phyloP scores from a whole-genome alignment of 768 basidiomycete genomes.

The Rhizopogon salebrosus region DNA sequence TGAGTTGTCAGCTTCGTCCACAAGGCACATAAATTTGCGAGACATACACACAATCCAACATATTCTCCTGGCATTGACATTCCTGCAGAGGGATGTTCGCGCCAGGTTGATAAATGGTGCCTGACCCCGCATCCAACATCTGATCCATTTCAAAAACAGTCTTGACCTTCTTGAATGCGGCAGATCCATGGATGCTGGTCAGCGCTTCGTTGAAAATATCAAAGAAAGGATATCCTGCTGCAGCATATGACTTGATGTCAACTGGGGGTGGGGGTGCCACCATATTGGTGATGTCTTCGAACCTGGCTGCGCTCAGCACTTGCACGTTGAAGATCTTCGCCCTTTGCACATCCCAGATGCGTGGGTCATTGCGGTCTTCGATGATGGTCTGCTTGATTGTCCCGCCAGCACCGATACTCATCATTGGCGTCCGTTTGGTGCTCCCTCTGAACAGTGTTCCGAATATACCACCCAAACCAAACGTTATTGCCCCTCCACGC shows the following conservation, averaged over 20 bases:
- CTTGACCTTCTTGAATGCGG: not conserved
- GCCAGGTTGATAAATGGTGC: not conserved
- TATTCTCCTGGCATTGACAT: not conserved
- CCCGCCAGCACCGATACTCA: not conserved
- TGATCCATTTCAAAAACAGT: not conserved
- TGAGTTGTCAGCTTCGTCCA: not conserved
- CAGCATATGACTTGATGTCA: not conserved
- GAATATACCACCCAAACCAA: too few relatives aligned
- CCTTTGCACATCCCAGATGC: not conserved
- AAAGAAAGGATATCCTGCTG: not conserved
- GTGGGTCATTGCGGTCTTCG: not conserved
- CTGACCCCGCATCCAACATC: not conserved
- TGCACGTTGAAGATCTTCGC: not conserved
- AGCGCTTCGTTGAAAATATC: not conserved
- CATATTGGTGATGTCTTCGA: not conserved
- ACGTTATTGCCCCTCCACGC: too few relatives aligned
- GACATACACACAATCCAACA: not conserved
- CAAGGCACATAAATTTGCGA: not conserved
- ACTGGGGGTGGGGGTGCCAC: not conserved
- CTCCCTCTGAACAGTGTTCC: too few relatives aligned
- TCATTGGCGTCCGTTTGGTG: constrained; percentile 35
- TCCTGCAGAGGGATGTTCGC: not conserved
- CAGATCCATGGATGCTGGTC: not conserved
- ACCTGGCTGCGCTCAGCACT: not conserved
- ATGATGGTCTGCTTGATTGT: not conserved